These are phyloP conservation scores for Solanum gracilifrons DNA, from an alignment of 257 asterid genomes.

Conservation along the genomic window DNA sequence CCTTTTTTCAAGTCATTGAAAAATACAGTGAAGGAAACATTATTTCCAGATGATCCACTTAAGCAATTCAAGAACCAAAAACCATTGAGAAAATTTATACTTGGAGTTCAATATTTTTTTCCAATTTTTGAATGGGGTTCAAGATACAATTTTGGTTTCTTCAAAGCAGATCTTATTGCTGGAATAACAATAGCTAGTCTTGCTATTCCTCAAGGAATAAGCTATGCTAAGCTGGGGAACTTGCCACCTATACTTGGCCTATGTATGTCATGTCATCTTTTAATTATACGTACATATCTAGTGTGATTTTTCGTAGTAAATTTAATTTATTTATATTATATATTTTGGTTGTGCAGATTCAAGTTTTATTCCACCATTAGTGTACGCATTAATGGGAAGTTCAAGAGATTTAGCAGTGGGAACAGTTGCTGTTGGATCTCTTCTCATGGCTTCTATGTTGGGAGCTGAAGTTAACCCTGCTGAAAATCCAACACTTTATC, in stretches of 20 bases:
- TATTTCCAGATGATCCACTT: slow-evolving; percentile 90
- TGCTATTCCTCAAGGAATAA: slow-evolving; percentile 97
- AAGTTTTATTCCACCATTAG: slow-evolving; percentile 77
- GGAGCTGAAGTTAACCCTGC: slow-evolving; percentile 35
- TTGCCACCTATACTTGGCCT: slow-evolving; percentile 91
- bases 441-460: slow-evolving; percentile 67
- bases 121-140: slow-evolving; percentile 93
- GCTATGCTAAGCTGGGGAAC: slow-evolving; percentile 88
- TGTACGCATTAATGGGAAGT: slow-evolving; percentile 86
- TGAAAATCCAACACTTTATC: slow-evolving; percentile 51
- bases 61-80: slow-evolving; percentile 86
- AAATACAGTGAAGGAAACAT: slow-evolving; percentile 64
- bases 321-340: background rate
- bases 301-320: too few relatives aligned
- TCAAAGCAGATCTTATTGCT: slow-evolving; percentile 67
- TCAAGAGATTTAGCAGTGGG: slow-evolving; percentile 91
- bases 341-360: slow-evolving; percentile 37
- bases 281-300: too few relatives aligned
- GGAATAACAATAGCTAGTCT: slow-evolving; percentile 97
- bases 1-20: slow-evolving; percentile 51
- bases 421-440: slow-evolving; percentile 79
- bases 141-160: slow-evolving; percentile 40
- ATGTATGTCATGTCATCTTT: slow-evolving; percentile 30
- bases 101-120: slow-evolving; percentile 66
- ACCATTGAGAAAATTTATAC: slow-evolving; percentile 19